These are phyloP conservation scores for Zygoascus sp. DNA, from an alignment of 1,139 yeast genomes.

Conservation along the genomic window DNA sequence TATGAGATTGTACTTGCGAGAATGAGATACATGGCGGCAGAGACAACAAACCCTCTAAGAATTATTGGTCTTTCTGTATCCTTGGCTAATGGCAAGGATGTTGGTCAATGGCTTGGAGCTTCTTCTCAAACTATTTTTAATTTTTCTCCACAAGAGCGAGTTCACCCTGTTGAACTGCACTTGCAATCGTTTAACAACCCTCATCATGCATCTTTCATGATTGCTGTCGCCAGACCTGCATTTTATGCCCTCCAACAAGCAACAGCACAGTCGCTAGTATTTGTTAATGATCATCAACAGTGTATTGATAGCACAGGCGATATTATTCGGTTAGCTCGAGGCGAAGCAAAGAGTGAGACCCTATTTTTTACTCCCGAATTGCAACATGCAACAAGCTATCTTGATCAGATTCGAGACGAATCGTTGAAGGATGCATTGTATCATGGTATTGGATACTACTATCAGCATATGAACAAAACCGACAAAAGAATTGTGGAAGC, in stretches of 20 bases:
- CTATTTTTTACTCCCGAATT: conserved; percentile 32
- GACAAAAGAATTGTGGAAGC: conserved; percentile 55
- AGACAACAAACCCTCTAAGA: conserved; percentile 50
- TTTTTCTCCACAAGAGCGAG: conserved; percentile 61
- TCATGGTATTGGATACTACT: conserved; percentile 66
- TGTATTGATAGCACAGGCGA: conserved; percentile 51
- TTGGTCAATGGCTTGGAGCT: conserved; percentile 86
- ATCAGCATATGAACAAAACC: conserved; percentile 51
- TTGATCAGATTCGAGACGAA: conserved; percentile 46
- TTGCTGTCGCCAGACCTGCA: conserved; percentile 49
- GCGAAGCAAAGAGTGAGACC: conserved; percentile 31
- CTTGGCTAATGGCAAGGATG: conserved; percentile 67
- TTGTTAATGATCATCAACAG: conserved; percentile 53
- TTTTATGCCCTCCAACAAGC: conserved; percentile 34
- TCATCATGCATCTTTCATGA: conserved; percentile 48
- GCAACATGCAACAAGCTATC: conserved; percentile 32
- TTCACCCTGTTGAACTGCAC: conserved; percentile 53
- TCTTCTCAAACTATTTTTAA: conserved; percentile 56
- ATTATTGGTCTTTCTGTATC: conserved; percentile 66
- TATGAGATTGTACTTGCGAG: conserved; percentile 73
- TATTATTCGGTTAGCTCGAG: conserved; percentile 39
- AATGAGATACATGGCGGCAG: conserved; percentile 63
- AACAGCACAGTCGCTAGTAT: conserved; percentile 45
- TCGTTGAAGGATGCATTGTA: conserved; percentile 43
- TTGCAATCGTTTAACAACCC: conserved; percentile 48